Conservation (phyloP, 176 grass and related monocot species). For the Triticum turgidum region DNA sequence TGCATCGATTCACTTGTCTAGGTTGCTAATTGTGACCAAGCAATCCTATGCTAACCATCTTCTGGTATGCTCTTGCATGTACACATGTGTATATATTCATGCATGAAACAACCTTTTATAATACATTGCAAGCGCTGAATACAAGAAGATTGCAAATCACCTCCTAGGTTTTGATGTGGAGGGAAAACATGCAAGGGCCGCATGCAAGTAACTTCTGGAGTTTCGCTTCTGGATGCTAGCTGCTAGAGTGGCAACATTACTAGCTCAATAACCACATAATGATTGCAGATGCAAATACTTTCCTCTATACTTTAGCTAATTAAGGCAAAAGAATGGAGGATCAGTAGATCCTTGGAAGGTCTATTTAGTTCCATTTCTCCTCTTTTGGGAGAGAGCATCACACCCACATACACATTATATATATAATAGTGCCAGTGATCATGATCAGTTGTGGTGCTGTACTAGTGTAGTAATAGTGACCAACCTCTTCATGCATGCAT, state of each 20-base stretch:
- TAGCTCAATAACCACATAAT: not conserved
- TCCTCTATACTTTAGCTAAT: not conserved
- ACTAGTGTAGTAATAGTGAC: slow-evolving; percentile 2
- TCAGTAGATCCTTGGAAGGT: slow-evolving; percentile 14
- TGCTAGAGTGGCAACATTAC: not conserved
- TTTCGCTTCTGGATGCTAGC: not conserved
- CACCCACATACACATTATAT: not conserved
- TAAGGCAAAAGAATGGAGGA: slow-evolving; percentile 22
- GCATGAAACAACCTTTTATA: not conserved
- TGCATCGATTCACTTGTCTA: too few relatives aligned
- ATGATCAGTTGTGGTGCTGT: not conserved
- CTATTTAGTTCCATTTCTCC: slow-evolving; percentile 38
- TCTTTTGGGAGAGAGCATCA: slow-evolving; percentile 43
- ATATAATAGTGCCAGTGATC: not conserved
- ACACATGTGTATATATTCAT: not conserved
- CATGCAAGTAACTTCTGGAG: not conserved
- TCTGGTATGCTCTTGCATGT: not conserved
- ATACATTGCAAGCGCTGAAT: slow-evolving; percentile 9
- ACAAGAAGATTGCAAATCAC: not conserved
- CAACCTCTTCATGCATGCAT: slow-evolving; percentile 43
- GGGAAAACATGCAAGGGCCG: not conserved
- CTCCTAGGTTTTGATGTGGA: not conserved
- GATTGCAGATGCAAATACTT: slow-evolving; percentile 2
- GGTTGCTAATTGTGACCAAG: not conserved
- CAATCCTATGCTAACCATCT: not conserved